Evolutionary conservation across 352 stramenopile species (phyloP).

Genomic region (Phytophthora sp.): DNA sequence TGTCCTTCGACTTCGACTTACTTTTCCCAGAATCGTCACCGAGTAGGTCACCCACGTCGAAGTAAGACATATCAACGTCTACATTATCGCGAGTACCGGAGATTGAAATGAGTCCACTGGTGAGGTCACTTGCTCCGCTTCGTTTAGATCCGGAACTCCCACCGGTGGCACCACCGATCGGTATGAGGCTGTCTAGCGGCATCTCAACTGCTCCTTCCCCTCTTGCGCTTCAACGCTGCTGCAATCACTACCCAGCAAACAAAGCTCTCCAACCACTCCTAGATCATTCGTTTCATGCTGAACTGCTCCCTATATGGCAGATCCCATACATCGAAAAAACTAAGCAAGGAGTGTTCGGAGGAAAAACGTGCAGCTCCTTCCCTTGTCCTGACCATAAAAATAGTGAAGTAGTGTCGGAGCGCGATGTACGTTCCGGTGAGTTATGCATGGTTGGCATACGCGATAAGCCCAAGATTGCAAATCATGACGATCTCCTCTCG

Average conservation of each 20-base stretch:
- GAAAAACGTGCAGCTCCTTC: background rate
- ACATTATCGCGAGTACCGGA: conserved; percentile 25
- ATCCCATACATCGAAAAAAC: conserved; percentile 5
- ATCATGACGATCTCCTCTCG: background rate
- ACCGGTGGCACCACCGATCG: conserved; percentile 39
- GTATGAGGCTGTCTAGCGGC: conserved; percentile 57
- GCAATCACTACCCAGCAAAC: background rate
- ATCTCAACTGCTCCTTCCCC: conserved; percentile 17
- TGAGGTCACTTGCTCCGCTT: conserved; percentile 44
- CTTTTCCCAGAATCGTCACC: conserved; percentile 40
- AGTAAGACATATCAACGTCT: conserved; percentile 61
- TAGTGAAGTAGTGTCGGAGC: background rate
- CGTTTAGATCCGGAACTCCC: conserved; percentile 16
- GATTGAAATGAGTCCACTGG: conserved; percentile 68
- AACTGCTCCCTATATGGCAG: background rate
- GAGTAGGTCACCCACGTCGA: conserved; percentile 65
- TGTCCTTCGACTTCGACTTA: conserved; percentile 39
- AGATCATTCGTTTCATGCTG: conserved; percentile 9
- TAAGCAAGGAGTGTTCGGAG: background rate
- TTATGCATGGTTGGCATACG: background rate
- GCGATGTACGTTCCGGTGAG: background rate
- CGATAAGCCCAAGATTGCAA: background rate
- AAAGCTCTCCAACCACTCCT: background rate
- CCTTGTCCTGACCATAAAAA: background rate
- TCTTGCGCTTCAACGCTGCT: background rate